A percentile compares a stretch with the other conserved stretches of the same genome.
Conservation (phyloP, 148 eudicot species). For the Amaranthus hypochondriacus region DNA sequence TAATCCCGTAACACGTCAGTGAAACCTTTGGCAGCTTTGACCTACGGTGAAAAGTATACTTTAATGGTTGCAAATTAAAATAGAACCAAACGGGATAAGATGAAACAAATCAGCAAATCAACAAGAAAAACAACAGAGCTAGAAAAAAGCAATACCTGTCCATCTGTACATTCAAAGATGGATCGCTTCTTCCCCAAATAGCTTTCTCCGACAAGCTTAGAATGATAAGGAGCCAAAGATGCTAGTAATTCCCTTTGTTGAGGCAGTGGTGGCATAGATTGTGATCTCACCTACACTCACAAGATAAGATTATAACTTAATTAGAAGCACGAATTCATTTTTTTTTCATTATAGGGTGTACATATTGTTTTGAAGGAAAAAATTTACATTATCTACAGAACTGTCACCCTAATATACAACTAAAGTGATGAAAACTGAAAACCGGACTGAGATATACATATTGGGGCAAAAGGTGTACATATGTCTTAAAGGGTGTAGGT, state of each 20-base stretch:
- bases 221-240: constrained; percentile 65
- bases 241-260: constrained; percentile 50
- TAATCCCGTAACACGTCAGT: constrained; percentile 56
- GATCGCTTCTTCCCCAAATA: constrained; percentile 73
- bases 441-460: too few relatives aligned
- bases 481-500: too few relatives aligned
- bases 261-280: constrained; percentile 72
- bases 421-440: too few relatives aligned
- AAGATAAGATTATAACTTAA: constrained; percentile 5
- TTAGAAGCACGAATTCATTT: too few relatives aligned
- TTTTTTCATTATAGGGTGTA: too few relatives aligned
- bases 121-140: not conserved
- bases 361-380: too few relatives aligned
- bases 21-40: constrained; percentile 84
- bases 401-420: too few relatives aligned
- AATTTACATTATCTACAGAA: too few relatives aligned
- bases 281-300: constrained; percentile 59
- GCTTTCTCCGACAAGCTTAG: constrained; percentile 86
- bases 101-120: constrained; percentile 1
- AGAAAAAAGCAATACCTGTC: constrained; percentile 48
- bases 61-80: not conserved
- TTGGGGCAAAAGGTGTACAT: too few relatives aligned
- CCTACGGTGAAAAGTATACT: constrained; percentile 35
- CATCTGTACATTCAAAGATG: constrained; percentile 70
- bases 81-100: not conserved